A percentile compares a stretch with the other conserved stretches of the same genome.
These are phyloP conservation scores for Alternaria hordeiaustralica DNA, from an alignment of 2,329 filamentous ascomycete genomes.

Conservation along the genomic window DNA sequence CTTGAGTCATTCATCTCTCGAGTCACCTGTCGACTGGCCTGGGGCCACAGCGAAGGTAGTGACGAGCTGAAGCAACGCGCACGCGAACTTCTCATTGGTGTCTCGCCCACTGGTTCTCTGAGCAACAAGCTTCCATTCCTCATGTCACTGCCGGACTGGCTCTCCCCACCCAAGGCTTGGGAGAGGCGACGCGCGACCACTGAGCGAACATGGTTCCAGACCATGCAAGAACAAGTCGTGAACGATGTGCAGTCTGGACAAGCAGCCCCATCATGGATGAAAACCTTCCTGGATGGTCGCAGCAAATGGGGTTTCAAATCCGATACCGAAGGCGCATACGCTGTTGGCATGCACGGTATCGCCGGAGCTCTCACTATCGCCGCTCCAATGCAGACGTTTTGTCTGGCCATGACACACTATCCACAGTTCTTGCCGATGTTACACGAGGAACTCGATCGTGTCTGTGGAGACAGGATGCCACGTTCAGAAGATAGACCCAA, in stretches of 20 bases:
- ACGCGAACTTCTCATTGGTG: constrained; percentile 54
- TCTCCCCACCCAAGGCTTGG: constrained; percentile 54
- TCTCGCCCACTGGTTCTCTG: constrained; percentile 55
- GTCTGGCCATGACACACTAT: constrained; percentile 54
- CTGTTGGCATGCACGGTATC: constrained; percentile 57
- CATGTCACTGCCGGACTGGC: constrained; percentile 54
- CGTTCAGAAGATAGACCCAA: constrained; percentile 47
- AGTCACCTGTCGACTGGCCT: constrained; percentile 56
- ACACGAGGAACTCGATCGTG: constrained; percentile 50
- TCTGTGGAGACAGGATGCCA: constrained; percentile 49
- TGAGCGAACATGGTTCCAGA: constrained; percentile 53
- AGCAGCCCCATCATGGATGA: constrained; percentile 52
- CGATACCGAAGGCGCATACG: constrained; percentile 54
- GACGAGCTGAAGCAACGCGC: constrained; percentile 57
- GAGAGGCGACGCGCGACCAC: constrained; percentile 52
- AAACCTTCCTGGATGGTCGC: constrained; percentile 51
- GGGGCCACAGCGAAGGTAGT: constrained; percentile 53
- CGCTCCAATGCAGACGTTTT: constrained; percentile 56
- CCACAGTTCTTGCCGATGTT: constrained; percentile 52
- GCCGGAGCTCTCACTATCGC: constrained; percentile 56
- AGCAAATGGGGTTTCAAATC: constrained; percentile 51
- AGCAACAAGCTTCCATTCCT: constrained; percentile 55
- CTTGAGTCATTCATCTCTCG: constrained; percentile 55
- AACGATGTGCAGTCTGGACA: constrained; percentile 43
- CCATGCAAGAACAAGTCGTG: constrained; percentile 52